phyloP scores from a whole-genome alignment of 2,329 filamentous ascomycete species.

The Lomentospora prolificans region DNA sequence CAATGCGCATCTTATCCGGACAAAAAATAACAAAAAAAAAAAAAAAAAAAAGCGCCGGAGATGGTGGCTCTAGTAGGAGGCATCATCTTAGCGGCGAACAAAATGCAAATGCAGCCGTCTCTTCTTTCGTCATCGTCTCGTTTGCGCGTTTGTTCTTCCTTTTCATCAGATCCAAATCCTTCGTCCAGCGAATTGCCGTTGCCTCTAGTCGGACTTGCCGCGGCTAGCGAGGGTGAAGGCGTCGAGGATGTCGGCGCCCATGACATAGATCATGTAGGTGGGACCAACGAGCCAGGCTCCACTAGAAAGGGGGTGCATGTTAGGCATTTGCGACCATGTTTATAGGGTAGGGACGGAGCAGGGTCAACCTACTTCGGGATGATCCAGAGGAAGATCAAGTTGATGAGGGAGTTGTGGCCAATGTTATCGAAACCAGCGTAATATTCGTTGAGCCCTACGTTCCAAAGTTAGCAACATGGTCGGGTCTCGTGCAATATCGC shows the following conservation, averaged over 20 bases:
- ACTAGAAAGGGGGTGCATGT: constrained; percentile 21
- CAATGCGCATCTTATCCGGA: too few species aligned
- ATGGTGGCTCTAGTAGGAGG: too few species aligned
- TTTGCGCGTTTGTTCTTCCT: constrained; percentile 3
- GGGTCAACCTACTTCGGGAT: constrained; percentile 42
- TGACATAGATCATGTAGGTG: constrained; percentile 37
- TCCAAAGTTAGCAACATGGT: neutral
- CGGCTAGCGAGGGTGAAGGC: constrained; percentile 30
- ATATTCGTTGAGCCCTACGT: constrained; percentile 44
- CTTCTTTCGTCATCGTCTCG: neutral
- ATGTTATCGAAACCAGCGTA: constrained; percentile 47
- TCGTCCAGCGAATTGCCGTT: neutral
- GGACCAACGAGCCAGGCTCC: constrained; percentile 46
- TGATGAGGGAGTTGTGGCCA: constrained; percentile 38
- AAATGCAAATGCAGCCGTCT: neutral
- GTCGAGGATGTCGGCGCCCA: constrained; percentile 39
- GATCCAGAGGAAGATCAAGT: constrained; percentile 44
- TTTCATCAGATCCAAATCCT: neutral
- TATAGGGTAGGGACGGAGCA: neutral
- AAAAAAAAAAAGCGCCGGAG: too few species aligned
- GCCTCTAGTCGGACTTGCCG: constrained; percentile 29
- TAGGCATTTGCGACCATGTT: neutral
- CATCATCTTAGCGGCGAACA: too few species aligned
- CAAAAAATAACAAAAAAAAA: too few species aligned
- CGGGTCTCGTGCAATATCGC: neutral